These are phyloP conservation scores for Kalmusia sp. DNA, from an alignment of 2,329 filamentous ascomycete species.

Conservation along the genomic window DNA sequence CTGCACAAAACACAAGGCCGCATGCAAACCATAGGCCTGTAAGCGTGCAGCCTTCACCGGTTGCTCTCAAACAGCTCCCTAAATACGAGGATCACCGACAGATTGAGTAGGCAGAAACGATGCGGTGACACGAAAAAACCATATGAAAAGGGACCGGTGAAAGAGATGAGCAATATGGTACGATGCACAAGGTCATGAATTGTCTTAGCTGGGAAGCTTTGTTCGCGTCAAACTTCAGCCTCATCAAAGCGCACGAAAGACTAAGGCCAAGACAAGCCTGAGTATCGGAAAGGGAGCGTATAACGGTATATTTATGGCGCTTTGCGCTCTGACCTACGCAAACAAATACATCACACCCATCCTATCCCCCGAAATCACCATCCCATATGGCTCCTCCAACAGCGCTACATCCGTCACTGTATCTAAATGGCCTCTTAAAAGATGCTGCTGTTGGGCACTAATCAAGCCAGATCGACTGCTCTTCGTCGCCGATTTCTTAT, in stretches of 20 bases:
- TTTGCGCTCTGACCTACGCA: constrained; percentile 51
- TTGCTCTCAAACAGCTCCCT: neutral
- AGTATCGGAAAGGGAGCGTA: no score
- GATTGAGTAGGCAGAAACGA: neutral
- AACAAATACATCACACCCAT: constrained; percentile 90
- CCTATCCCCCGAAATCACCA: constrained; percentile 90
- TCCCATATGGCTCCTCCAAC: constrained; percentile 86
- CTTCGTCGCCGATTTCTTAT: constrained; percentile 36
- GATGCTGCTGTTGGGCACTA: constrained; percentile 87
- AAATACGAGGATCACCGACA: no score
- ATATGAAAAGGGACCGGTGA: neutral
- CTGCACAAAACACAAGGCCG: constrained; percentile 1
- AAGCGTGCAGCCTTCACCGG: constrained; percentile 9
- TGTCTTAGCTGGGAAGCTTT: neutral
- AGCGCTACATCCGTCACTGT: constrained; percentile 87
- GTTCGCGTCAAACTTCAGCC: neutral
- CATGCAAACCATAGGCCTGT: neutral
- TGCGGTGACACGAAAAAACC: neutral
- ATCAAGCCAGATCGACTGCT: constrained; percentile 81
- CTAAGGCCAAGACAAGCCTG: neutral
- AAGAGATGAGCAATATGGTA: neutral
- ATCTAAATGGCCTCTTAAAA: constrained; percentile 87
- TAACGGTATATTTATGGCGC: no score
- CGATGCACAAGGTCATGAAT: neutral
- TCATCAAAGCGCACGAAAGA: neutral